Conservation (phyloP, 208 protist genomes). For the Acanthamoeba rhysodes region DNA sequence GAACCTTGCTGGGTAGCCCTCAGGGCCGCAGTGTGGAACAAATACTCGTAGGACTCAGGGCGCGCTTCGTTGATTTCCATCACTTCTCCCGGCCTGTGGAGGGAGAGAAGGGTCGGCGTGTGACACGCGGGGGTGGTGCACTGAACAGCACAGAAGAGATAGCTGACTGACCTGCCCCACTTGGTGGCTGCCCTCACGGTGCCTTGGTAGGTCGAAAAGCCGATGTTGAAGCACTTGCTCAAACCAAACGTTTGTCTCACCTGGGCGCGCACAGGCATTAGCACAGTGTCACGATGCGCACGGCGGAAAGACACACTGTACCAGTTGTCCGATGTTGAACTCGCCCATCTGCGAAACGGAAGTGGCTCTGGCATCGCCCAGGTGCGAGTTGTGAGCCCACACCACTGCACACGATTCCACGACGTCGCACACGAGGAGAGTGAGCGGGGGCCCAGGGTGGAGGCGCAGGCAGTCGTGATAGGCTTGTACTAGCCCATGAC, state of each 20-base stretch:
- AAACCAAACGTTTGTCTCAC: slow-evolving; percentile 66
- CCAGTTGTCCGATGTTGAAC: slow-evolving; percentile 58
- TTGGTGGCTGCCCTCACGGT: slow-evolving; percentile 71
- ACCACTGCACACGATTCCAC: neutral
- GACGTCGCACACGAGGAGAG: neutral
- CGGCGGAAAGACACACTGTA: neutral
- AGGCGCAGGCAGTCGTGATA: neutral
- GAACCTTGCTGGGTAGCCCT: neutral
- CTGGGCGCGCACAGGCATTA: neutral
- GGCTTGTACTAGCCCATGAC: neutral
- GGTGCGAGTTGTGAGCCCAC: slow-evolving; percentile 78
- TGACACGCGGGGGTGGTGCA: neutral
- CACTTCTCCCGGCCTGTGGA: neutral
- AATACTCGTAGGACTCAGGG: slow-evolving; percentile 9
- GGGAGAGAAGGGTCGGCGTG: neutral
- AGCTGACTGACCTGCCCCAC: slow-evolving; percentile 18
- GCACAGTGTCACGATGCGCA: neutral
- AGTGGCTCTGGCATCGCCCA: slow-evolving; percentile 67
- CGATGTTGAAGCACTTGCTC: slow-evolving; percentile 69
- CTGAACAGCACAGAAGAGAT: neutral
- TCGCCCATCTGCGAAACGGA: slow-evolving; percentile 21
- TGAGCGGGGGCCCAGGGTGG: neutral
- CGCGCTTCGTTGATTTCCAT: slow-evolving; percentile 64
- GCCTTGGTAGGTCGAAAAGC: slow-evolving; percentile 62
- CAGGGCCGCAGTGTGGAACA: slow-evolving; percentile 43